A percentile compares a stretch with the other conserved stretches of the same genome.
Conservation (phyloP, 1,139 yeast species). For the Geotrichum aggregatum region DNA sequence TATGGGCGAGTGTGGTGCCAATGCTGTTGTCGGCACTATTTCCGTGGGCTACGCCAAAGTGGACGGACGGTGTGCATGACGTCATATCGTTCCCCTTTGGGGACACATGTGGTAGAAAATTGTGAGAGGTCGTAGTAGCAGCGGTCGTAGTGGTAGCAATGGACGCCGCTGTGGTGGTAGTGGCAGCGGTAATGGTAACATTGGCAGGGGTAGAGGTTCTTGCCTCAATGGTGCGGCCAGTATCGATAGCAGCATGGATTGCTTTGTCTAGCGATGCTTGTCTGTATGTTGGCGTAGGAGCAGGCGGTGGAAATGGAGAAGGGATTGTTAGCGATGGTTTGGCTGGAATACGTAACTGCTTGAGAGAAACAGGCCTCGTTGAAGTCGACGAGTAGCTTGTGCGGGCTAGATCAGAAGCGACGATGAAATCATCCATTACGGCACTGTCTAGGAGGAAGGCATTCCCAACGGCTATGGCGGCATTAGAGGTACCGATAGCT, state of each 20-base stretch:
- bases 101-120: neutral
- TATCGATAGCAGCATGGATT: too few relatives aligned
- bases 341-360: too few relatives aligned
- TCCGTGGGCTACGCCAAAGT: neutral
- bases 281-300: too few relatives aligned
- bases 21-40: neutral
- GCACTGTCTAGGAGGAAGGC: neutral
- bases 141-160: neutral
- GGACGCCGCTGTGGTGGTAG: slow-evolving; percentile 20
- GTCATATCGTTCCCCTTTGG: slow-evolving; percentile 1
- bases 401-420: neutral
- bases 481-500: neutral
- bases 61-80: neutral
- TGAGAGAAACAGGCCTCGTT: too few relatives aligned
- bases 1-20: neutral
- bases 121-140: neutral
- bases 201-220: neutral
- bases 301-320: too few relatives aligned
- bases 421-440: neutral
- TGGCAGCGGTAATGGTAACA: neutral
- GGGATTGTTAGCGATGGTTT: too few relatives aligned
- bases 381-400: too few relatives aligned
- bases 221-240: too few relatives aligned
- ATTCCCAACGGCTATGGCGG: neutral
- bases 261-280: too few relatives aligned